Evolutionary conservation across 768 basidiomycete species (phyloP).

Genomic region (Tephrocybe sp.): DNA sequence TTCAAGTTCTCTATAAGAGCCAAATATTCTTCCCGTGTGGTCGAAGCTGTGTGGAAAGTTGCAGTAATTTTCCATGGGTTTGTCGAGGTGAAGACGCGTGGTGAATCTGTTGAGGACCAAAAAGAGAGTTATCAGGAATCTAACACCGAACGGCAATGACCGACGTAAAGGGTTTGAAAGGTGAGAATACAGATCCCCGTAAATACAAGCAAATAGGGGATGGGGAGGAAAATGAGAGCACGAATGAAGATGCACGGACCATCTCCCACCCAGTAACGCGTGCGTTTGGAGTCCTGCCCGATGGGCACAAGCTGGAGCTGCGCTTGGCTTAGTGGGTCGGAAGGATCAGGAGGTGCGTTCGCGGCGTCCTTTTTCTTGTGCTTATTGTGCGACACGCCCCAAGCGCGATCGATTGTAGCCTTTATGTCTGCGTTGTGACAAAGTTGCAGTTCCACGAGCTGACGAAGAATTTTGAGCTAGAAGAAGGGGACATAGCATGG

Average conservation of each 20-base stretch:
- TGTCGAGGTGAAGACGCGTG: slow-evolving; percentile 77
- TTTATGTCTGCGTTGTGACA: slow-evolving; percentile 68
- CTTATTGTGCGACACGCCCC: slow-evolving; percentile 82
- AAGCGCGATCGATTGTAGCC: slow-evolving; percentile 73
- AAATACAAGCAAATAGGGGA: slow-evolving; percentile 75
- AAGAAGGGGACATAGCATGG: slow-evolving; percentile 16
- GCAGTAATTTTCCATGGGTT: slow-evolving; percentile 90
- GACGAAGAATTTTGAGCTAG: slow-evolving; percentile 79
- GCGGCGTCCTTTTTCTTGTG: slow-evolving; percentile 76
- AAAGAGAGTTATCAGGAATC: slow-evolving; percentile 26
- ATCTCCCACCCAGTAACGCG: slow-evolving; percentile 85
- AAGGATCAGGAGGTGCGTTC: slow-evolving; percentile 50
- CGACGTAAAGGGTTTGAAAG: slow-evolving; percentile 39
- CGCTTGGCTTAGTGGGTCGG: slow-evolving; percentile 65
- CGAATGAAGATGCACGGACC: slow-evolving; percentile 63
- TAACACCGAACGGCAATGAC: slow-evolving; percentile 32
- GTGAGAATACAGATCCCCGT: slow-evolving; percentile 43
- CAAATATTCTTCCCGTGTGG: slow-evolving; percentile 74
- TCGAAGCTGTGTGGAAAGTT: slow-evolving; percentile 68
- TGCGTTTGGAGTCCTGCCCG: slow-evolving; percentile 73
- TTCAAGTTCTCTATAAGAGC: slow-evolving; percentile 61
- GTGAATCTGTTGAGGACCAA: slow-evolving; percentile 59
- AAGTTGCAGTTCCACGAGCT: slow-evolving; percentile 83
- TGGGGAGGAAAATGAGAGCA: slow-evolving; percentile 21
- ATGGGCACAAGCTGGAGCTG: slow-evolving; percentile 64